Conservation (phyloP, 1,284 basidiomycete species). For the Rugosomyces carneus region DNA sequence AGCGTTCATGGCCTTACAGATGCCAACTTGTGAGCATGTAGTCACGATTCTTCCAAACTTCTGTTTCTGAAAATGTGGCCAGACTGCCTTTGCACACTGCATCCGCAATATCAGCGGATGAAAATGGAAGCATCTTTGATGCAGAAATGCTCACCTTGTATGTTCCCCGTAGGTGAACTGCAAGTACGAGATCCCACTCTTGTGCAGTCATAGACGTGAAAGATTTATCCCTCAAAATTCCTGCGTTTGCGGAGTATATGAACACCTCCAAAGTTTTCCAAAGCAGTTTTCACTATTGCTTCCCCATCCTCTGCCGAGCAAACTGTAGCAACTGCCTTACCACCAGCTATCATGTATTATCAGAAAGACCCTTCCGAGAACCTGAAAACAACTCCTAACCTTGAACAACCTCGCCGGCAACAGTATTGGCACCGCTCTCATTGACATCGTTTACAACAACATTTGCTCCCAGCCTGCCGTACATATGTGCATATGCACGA, state of each 20-base stretch:
- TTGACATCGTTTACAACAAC: conserved; percentile 96
- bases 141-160: conserved; percentile 47
- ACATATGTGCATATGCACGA: conserved; percentile 89
- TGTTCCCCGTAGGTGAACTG: conserved; percentile 55
- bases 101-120: not conserved
- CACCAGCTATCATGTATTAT: conserved; percentile 56
- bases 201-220: conserved; percentile 86
- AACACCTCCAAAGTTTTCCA: conserved; percentile 85
- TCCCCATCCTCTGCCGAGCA: conserved; percentile 93
- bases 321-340: conserved; percentile 81
- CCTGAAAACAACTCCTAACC: conserved; percentile 36
- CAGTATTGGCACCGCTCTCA: conserved; percentile 76
- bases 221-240: conserved; percentile 89
- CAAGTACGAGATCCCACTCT: conserved; percentile 93
- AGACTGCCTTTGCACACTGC: conserved; percentile 88
- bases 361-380: conserved; percentile 4
- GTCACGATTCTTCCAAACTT: conserved; percentile 96
- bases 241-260: conserved; percentile 93
- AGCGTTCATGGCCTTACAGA: conserved; percentile 54
- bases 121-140: not conserved
- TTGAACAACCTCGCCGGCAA: conserved; percentile 84
- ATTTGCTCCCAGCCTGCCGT: conserved; percentile 87
- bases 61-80: conserved; percentile 97
- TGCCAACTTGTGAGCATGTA: conserved; percentile 89
- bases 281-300: conserved; percentile 80